Evolutionary conservation across 805 yeast species (phyloP).

Genomic region (Candida boidinii): DNA sequence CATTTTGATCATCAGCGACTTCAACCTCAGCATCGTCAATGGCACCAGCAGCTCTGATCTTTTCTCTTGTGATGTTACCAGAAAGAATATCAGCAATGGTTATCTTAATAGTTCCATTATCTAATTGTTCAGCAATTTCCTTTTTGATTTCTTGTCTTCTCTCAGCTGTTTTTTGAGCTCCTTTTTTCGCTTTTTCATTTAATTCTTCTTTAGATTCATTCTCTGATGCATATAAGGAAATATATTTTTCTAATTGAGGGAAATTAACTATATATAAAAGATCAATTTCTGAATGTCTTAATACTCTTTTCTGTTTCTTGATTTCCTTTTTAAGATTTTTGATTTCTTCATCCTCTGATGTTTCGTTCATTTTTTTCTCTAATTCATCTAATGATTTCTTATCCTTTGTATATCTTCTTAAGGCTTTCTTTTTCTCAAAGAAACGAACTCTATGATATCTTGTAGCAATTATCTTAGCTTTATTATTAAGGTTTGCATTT

Average conservation of each 20-base stretch:
- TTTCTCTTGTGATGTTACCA: slow-evolving; percentile 18
- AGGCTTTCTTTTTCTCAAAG: slow-evolving; percentile 82
- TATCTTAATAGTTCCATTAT: slow-evolving; percentile 46
- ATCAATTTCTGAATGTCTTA: slow-evolving; percentile 57
- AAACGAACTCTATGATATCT: slow-evolving; percentile 92
- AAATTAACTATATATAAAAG: slow-evolving; percentile 66
- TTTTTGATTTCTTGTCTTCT: slow-evolving; percentile 39
- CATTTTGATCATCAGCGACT: slow-evolving; percentile 10
- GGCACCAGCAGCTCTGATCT: slow-evolving; percentile 5
- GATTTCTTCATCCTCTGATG: slow-evolving; percentile 11
- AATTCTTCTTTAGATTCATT: slow-evolving; percentile 22
- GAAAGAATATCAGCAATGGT: slow-evolving; percentile 35
- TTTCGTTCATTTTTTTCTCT: slow-evolving; percentile 11
- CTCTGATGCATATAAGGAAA: slow-evolving; percentile 59
- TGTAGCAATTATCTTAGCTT: slow-evolving; percentile 38
- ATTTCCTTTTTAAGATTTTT: slow-evolving; percentile 20
- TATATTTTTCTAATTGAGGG: slow-evolving; percentile 74
- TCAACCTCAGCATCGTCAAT: slow-evolving; percentile 8
- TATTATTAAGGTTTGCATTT: slow-evolving; percentile 28
- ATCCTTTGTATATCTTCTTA: slow-evolving; percentile 55
- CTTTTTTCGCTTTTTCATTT: slow-evolving; percentile 29
- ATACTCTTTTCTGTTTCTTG: slow-evolving; percentile 34
- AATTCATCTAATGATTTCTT: slow-evolving; percentile 29
- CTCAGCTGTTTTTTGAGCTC: slow-evolving; percentile 34
- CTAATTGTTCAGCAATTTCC: slow-evolving; percentile 41